Evolutionary conservation across 176 grass and related monocot genomes (phyloP), one percentile per base, ranked within the genome.

Genomic region (Carex scoparia): DNA sequence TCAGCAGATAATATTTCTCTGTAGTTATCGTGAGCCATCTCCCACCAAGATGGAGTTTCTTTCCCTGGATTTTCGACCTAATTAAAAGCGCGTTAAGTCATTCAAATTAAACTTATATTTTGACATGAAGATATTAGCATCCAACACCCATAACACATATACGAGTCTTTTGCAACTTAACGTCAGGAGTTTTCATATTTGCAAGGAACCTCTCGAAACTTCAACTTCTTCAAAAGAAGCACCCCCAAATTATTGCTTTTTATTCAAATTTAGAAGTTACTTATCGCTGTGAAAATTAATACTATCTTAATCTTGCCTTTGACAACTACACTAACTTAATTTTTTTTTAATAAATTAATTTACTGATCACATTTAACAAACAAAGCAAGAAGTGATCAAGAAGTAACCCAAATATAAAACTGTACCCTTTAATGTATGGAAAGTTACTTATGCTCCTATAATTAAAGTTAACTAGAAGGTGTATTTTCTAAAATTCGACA

Each of bases 1-100:
- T 93, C 11, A 32, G 54, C 84, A 74, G 89, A 90, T 89, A 79
- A 72, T 30, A 91, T 85, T 51, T 90, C 91, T 86, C 68, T 93
- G 87, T 91, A 86, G 64, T 92, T 63, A 70, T 54, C 37, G 75
- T 86, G 79, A 86, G 37, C 16, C 63, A 1, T 51, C 71, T 80
- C 46, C 59, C 65, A 84, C 79, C 77, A 73, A 5, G 5, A 31
- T 30, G 2, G 46, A 48, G n/a, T 15, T 76, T 27, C 48, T 76
- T 76, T 48, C 13, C 28, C 72, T 31, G 19, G 19, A 76, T 54
- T 76, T 28, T 55, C 19, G 2, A 55, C 48, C 72, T 76, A 23
- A 23, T 23, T 23, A 76, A 76, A 76, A 54, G 3, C 48, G 55
- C 0, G 4, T 32, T 31, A 48, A 31, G 11, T 55, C 46, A 32